Evolutionary conservation across 768 basidiomycete species (phyloP).

Genomic region (Lyophyllum semitale): DNA sequence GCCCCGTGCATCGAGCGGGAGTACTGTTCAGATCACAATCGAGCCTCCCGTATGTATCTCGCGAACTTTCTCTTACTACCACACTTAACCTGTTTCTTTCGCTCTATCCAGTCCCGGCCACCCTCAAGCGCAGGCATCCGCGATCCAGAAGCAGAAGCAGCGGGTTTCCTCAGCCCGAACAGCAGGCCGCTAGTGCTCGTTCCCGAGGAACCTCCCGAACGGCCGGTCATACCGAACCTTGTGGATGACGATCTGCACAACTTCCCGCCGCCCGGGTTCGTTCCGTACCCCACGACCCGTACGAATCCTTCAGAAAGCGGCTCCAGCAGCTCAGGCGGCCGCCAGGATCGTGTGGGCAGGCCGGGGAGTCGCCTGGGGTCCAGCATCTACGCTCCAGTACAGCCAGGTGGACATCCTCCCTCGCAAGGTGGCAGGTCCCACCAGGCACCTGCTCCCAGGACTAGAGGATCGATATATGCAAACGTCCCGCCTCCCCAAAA

Average conservation of each 20-base stretch:
- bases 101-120: neutral
- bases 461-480: neutral
- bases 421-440: neutral
- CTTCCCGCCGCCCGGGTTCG: slow-evolving; percentile 3
- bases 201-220: neutral
- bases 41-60: slow-evolving; percentile 14
- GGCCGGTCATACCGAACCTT: neutral
- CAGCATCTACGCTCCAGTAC: neutral
- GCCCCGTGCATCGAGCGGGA: slow-evolving; percentile 10
- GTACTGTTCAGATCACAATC: slow-evolving; percentile 11
- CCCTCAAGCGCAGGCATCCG: slow-evolving; percentile 2
- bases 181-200: neutral
- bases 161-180: neutral
- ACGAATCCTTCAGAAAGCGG: neutral
- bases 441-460: neutral
- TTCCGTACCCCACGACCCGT: neutral
- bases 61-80: neutral
- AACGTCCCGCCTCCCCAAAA: neutral
- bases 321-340: neutral
- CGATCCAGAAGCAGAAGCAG: neutral
- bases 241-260: neutral
- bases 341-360: neutral
- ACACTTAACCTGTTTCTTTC: neutral
- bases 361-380: neutral
- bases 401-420: neutral